Evolutionary conservation across 1,139 yeast genomes (phyloP), one percentile per base, ranked within the genome.

Genomic region (Taphrina pruni): DNA sequence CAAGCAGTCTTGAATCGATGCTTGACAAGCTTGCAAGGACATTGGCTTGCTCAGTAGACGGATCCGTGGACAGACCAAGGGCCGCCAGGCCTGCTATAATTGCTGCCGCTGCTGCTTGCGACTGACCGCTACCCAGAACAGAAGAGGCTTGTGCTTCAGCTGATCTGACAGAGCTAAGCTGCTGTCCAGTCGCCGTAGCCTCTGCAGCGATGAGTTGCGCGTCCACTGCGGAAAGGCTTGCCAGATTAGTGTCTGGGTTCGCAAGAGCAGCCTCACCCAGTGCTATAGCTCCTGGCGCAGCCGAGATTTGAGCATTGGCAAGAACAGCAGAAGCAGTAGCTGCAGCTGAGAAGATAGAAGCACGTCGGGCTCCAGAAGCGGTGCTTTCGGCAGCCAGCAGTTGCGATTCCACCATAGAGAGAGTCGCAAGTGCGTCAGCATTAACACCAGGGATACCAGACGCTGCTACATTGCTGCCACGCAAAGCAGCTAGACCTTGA

Each of bases 261-360:
- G 35, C 35, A 6, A 54, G 58, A 8, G 58, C 58, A 14, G 58
- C 58, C 11, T 32, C 9, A 2, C 58, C 58, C 1, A 35, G 17
- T 7, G 58, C 26, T 35, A 54, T 54, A n/a, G 58, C 58, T n/a
- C 26, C 58, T 8, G 58, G 58, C 11, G 58, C 58, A 54, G 58
- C 58, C 2, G 58, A 36, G 21, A 54, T 17, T 20, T 54, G 58
- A 12, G 58, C 43, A 17, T 17, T 12, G 17, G 58, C 58, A n/a
- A 54, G 58, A 1, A 54, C 58, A n/a, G 43, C 43, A 9, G 58
- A 54, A 12, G 58, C 58, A 35, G 58, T 54, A 36, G 58, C 58
- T 14, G 12, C 43, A 54, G 58, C 58, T 2, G 58, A 35, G 11
- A 54, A 14, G 11, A 54, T 54, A 7, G 58, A 54, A n/a, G 43